Percentiles rank a stretch among this genome's conserved stretches.
These are phyloP conservation scores for Aspergillus quadricinctus DNA, from an alignment of 2,329 filamentous ascomycete genomes.

Conservation along the genomic window DNA sequence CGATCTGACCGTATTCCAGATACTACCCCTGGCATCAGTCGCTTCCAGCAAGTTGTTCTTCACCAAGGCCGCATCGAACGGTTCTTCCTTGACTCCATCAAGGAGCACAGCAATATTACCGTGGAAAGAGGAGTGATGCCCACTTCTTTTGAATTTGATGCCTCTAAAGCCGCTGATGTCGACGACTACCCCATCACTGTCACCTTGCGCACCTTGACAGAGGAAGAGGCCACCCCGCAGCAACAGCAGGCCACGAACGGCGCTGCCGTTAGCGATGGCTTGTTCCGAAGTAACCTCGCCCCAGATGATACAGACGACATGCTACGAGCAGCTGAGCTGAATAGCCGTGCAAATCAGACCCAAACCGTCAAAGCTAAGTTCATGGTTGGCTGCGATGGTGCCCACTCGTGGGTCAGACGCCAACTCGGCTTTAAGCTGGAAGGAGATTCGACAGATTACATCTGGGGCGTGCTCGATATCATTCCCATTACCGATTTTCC, in stretches of 20 bases:
- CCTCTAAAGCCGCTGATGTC: slow-evolving; percentile 43
- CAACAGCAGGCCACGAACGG: slow-evolving; percentile 34
- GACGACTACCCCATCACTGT: slow-evolving; percentile 59
- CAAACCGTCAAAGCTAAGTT: slow-evolving; percentile 54
- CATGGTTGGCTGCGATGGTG: slow-evolving; percentile 65
- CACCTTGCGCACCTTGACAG: slow-evolving; percentile 52
- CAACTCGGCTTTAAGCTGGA: slow-evolving; percentile 54
- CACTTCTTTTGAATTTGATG: slow-evolving; percentile 52
- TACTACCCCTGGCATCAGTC: slow-evolving; percentile 57
- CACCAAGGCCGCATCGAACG: slow-evolving; percentile 68
- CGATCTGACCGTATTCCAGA: slow-evolving; percentile 60
- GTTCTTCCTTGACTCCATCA: slow-evolving; percentile 61
- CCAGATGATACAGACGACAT: slow-evolving; percentile 56
- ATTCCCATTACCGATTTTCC: slow-evolving; percentile 55
- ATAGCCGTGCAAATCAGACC: slow-evolving; percentile 24
- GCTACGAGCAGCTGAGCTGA: slow-evolving; percentile 18
- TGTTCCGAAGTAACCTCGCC: slow-evolving; percentile 58
- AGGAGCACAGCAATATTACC: slow-evolving; percentile 49
- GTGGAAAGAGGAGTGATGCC: slow-evolving; percentile 61
- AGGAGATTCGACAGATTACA: slow-evolving; percentile 48
- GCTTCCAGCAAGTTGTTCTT: slow-evolving; percentile 62
- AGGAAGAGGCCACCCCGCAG: slow-evolving; percentile 54
- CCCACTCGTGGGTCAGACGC: slow-evolving; percentile 61
- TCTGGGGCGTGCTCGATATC: slow-evolving; percentile 49
- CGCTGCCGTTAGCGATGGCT: slow-evolving; percentile 43